Evolutionary conservation across 257 asterid genomes (phyloP).

Genomic region (Linaria vulgaris): DNA sequence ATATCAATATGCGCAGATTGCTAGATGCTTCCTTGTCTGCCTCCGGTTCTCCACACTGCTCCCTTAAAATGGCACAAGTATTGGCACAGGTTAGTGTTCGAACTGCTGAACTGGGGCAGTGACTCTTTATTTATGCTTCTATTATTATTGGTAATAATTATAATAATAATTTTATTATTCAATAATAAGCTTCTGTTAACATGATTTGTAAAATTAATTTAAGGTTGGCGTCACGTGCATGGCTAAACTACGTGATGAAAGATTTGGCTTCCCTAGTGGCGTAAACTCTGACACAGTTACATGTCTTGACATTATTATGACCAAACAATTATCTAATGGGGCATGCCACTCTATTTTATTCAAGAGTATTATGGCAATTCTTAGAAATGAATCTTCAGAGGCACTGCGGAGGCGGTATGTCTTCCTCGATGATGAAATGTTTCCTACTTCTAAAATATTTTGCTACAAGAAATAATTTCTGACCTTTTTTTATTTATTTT

Average conservation of each 20-base stretch:
- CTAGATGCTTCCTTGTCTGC: conserved; percentile 78
- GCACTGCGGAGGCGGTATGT: conserved; percentile 88
- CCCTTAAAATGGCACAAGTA: conserved; percentile 85
- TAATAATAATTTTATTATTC: no score
- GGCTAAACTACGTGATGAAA: conserved; percentile 90
- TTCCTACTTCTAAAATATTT: conserved; percentile 17
- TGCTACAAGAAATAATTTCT: conserved; percentile 26
- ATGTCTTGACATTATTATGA: conserved; percentile 71
- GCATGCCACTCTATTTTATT: conserved; percentile 87
- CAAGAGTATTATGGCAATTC: conserved; percentile 85
- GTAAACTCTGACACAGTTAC: conserved; percentile 66
- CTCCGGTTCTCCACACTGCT: conserved; percentile 85
- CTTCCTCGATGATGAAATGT: conserved; percentile 14
- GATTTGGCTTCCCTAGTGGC: conserved; percentile 74
- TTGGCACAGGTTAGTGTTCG: conserved; percentile 69
- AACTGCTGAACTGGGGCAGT: conserved; percentile 7
- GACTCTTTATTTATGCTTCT: not conserved
- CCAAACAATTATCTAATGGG: conserved; percentile 75
- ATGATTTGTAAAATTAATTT: conserved; percentile 28
- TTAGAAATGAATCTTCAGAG: conserved; percentile 88
- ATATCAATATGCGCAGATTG: conserved; percentile 48
- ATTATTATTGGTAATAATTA: no score
- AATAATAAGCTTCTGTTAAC: no score
- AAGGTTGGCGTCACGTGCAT: conserved; percentile 97
- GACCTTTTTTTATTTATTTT: conserved; percentile 26